These are phyloP conservation scores for Alisma plantagoaquatica DNA, from an alignment of 106 monocot genomes.

Conservation along the genomic window DNA sequence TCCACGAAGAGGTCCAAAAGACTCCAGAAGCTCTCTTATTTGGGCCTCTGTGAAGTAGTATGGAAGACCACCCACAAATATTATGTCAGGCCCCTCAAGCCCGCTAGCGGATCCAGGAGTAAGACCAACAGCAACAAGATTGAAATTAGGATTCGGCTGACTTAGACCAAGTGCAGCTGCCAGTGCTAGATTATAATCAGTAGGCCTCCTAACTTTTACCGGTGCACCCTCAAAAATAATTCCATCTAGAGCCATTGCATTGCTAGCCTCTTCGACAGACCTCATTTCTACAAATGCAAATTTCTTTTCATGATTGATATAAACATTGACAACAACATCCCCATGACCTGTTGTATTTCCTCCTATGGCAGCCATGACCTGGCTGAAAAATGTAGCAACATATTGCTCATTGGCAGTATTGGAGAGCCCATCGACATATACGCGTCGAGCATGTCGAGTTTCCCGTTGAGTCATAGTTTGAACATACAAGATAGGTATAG, in stretches of 20 bases:
- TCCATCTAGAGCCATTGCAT: background rate
- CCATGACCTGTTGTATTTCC: background rate
- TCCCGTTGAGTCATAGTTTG: too few relatives aligned
- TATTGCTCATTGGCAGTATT: too few relatives aligned
- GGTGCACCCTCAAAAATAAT: slow-evolving; percentile 39
- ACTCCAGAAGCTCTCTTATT: slow-evolving; percentile 45
- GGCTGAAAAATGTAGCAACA: too few relatives aligned
- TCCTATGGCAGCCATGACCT: too few relatives aligned
- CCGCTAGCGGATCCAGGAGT: slow-evolving; percentile 37
- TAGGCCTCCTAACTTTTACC: slow-evolving; percentile 75
- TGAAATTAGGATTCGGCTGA: slow-evolving; percentile 37
- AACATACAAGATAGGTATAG: too few relatives aligned
- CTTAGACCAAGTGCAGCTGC: slow-evolving; percentile 41
- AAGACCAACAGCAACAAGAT: slow-evolving; percentile 36
- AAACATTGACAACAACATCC: slow-evolving; percentile 4
- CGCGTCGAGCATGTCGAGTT: too few relatives aligned
- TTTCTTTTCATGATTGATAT: slow-evolving; percentile 3
- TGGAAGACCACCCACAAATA: slow-evolving; percentile 44
- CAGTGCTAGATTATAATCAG: slow-evolving; percentile 53
- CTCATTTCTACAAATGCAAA: slow-evolving; percentile 3
- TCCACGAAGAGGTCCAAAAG: slow-evolving; percentile 60
- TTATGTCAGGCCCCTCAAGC: slow-evolving; percentile 41
- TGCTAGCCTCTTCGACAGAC: too few relatives aligned
- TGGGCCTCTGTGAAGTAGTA: slow-evolving; percentile 55
- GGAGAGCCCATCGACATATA: too few relatives aligned